These are phyloP conservation scores for Leersia perrieri DNA, from an alignment of 176 grass and related monocot species.

Conservation along the genomic window DNA sequence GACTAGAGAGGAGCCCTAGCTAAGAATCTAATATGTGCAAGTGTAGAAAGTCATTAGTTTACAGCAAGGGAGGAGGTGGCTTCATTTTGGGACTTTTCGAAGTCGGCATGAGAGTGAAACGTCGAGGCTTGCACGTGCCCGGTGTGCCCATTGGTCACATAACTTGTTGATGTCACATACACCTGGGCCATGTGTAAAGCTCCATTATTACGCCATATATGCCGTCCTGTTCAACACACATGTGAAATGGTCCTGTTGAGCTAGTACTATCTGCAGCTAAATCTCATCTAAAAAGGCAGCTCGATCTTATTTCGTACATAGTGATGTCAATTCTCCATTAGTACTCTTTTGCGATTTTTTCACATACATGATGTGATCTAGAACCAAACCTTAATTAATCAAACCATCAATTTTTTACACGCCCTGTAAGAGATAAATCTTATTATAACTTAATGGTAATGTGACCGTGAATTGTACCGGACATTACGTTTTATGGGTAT, in stretches of 20 bases:
- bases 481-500: too few species aligned
- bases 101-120: neutral
- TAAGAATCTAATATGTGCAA: too few species aligned
- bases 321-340: neutral
- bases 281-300: neutral
- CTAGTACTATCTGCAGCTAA: neutral
- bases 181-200: neutral
- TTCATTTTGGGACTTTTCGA: neutral
- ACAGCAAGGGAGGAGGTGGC: too few species aligned
- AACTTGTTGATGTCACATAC: constrained; percentile 15
- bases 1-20: too few species aligned
- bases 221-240: neutral
- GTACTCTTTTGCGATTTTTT: neutral
- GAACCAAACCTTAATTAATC: neutral
- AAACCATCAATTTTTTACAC: neutral
- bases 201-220: neutral
- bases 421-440: too few species aligned
- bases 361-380: neutral
- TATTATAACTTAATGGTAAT: too few species aligned
- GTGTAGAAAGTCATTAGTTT: neutral
- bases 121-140: neutral
- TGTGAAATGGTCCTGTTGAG: neutral
- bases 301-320: neutral
- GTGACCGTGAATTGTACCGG: too few species aligned
- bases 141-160: neutral